Evolutionary conservation across 441 rosid genomes (phyloP).

Genomic region (Manihot esculenta): DNA sequence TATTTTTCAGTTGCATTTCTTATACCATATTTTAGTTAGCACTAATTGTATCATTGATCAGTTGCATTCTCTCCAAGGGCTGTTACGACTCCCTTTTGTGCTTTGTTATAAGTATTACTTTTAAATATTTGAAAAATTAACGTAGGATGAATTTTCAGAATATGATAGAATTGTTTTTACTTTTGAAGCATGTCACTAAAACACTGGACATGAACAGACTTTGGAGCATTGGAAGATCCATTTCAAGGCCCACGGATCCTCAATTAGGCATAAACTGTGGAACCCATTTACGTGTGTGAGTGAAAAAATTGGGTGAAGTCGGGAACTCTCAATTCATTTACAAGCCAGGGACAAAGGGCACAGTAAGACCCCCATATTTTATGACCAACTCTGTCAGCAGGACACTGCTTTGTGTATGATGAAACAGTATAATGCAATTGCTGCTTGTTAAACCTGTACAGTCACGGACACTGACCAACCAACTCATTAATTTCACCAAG

Average conservation of each 20-base stretch:
- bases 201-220: too few species aligned
- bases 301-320: too few species aligned
- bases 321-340: neutral
- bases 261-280: too few species aligned
- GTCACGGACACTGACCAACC: neutral
- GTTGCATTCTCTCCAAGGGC: neutral
- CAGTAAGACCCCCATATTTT: too few species aligned
- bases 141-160: too few species aligned
- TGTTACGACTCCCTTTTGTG: neutral
- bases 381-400: neutral
- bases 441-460: neutral
- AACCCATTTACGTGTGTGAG: too few species aligned
- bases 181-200: too few species aligned
- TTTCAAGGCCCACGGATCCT: too few species aligned
- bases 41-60: neutral
- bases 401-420: neutral
- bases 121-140: too few species aligned
- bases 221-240: too few species aligned
- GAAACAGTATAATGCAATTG: neutral
- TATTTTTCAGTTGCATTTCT: neutral
- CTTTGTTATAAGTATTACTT: too few species aligned
- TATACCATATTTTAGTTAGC: neutral
- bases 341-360: neutral
- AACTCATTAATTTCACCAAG: neutral
- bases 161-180: too few species aligned